A percentile compares a stretch with the other conserved stretches of the same genome.
Evolutionary conservation across 129 eudicot species (phyloP).

Genomic region (Silybum marianum): DNA sequence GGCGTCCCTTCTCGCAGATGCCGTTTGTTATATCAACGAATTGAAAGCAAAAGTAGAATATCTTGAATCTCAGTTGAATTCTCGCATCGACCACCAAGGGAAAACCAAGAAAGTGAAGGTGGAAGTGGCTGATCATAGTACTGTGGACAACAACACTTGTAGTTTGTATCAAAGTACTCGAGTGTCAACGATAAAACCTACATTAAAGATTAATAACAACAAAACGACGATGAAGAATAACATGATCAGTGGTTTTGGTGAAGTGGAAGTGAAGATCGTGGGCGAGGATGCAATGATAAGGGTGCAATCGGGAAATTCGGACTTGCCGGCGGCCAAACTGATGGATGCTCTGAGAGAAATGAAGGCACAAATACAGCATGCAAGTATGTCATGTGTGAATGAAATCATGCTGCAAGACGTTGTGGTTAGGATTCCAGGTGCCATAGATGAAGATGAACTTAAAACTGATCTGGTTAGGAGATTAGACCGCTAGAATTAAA

Average conservation of each 20-base stretch:
- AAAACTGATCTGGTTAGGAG: slow-evolving; percentile 37
- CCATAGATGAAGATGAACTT: slow-evolving; percentile 32
- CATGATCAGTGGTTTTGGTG: background rate
- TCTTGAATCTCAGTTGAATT: background rate
- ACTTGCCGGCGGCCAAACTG: slow-evolving; percentile 48
- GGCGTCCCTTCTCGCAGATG: slow-evolving; percentile 27
- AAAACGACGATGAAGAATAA: background rate
- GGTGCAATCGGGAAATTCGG: slow-evolving; percentile 41
- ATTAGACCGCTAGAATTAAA: slow-evolving; percentile 13
- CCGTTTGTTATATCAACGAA: slow-evolving; percentile 22
- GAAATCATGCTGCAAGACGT: slow-evolving; percentile 64
- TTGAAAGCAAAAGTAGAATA: slow-evolving; percentile 9
- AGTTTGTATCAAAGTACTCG: slow-evolving; percentile 7
- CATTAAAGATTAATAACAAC: background rate
- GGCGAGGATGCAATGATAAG: slow-evolving; percentile 58
- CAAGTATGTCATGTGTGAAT: slow-evolving; percentile 54
- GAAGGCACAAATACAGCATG: slow-evolving; percentile 50
- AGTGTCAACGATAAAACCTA: background rate
- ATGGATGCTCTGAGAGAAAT: slow-evolving; percentile 53
- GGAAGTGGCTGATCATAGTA: background rate
- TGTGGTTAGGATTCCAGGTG: slow-evolving; percentile 45
- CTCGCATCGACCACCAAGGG: background rate
- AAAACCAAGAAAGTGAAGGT: slow-evolving; percentile 20
- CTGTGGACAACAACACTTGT: slow-evolving; percentile 18
- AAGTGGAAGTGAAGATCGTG: slow-evolving; percentile 53